Evolutionary conservation across 164 flowering plant genomes (phyloP).

Genomic region (Umbilicus rupestris): DNA sequence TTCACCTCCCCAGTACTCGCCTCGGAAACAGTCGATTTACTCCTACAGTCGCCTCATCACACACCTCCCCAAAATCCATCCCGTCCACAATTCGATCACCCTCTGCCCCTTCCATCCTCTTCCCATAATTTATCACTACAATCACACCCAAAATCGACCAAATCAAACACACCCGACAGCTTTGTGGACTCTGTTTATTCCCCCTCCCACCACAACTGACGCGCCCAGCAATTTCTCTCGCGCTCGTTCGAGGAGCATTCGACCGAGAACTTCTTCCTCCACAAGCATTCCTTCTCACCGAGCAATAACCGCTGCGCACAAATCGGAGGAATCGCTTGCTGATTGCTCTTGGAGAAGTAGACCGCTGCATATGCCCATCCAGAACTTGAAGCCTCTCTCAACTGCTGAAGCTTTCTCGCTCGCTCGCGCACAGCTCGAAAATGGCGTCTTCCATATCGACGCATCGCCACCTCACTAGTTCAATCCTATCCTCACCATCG

Average conservation of each 20-base stretch:
- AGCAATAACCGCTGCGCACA: too few species aligned
- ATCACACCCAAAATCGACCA: neutral
- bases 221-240: too few species aligned
- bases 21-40: too few species aligned
- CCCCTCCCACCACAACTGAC: too few species aligned
- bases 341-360: too few species aligned
- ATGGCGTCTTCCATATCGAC: constrained; percentile 31
- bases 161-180: neutral
- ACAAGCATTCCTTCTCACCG: too few species aligned
- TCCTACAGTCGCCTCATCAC: constrained; percentile 93
- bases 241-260: too few species aligned
- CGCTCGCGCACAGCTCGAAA: neutral
- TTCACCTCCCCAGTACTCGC: too few species aligned
- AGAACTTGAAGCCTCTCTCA: neutral
- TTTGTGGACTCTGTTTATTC: constrained; percentile 3
- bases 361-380: too few species aligned
- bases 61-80: constrained; percentile 83
- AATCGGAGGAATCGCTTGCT: too few species aligned
- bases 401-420: too few species aligned
- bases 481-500: neutral
- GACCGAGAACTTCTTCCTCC: too few species aligned
- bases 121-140: constrained; percentile 42
- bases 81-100: constrained; percentile 82
- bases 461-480: neutral
- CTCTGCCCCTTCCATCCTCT: constrained; percentile 29